phyloP scores from a whole-genome alignment of 148 eudicot species.

The Chenopodium suecicum region DNA sequence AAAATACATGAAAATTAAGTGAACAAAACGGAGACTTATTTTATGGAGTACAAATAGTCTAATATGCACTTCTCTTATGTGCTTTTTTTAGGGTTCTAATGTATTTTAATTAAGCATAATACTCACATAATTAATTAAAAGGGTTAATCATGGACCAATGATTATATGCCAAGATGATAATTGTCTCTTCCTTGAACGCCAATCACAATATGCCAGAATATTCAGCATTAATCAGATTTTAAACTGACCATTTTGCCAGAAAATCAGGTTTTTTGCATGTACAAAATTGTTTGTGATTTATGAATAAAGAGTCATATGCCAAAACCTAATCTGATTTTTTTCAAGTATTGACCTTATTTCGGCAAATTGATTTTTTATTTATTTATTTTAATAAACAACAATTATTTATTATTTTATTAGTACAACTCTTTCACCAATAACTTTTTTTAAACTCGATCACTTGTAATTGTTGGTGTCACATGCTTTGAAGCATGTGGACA shows the following conservation, averaged over 20 bases:
- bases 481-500: conserved; percentile 17
- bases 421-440: not conserved
- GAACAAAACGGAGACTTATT: too few species aligned
- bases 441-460: not conserved
- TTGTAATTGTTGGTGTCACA: conserved; percentile 9
- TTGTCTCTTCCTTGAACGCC: conserved; percentile 5
- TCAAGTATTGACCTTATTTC: not conserved
- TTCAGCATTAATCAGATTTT: conserved; percentile 11
- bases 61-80: too few species aligned
- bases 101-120: too few species aligned
- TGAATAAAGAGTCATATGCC: conserved; percentile 10
- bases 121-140: not conserved
- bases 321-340: not conserved
- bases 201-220: conserved; percentile 17
- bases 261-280: not conserved
- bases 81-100: too few species aligned
- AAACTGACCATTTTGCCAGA: not conserved
- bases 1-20: too few species aligned
- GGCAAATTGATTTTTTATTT: not conserved
- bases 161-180: conserved; percentile 5
- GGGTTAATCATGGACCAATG: not conserved
- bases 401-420: not conserved
- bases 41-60: too few species aligned
- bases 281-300: not conserved
- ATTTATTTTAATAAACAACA: too few species aligned